A percentile compares a stretch with the other conserved stretches of the same genome.
Evolutionary conservation across 1,139 yeast genomes (phyloP).

Genomic region (Pneumocystis canis): DNA sequence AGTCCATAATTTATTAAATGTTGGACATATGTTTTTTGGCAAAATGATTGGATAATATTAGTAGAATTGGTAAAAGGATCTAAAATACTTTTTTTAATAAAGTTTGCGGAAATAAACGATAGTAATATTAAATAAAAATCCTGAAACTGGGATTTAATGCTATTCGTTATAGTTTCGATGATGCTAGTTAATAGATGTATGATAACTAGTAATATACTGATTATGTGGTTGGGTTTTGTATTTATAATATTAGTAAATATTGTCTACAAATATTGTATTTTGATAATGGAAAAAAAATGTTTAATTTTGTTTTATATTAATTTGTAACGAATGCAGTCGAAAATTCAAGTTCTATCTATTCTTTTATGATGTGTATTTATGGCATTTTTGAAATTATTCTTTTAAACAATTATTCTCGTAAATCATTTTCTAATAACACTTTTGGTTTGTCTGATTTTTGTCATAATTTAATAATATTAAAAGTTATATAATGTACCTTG

Average conservation of each 20-base stretch:
- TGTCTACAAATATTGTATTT: not conserved
- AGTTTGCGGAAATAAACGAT: not conserved
- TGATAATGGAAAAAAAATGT: not conserved
- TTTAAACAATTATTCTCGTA: slow-evolving; percentile 5
- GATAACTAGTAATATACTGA: slow-evolving; percentile 4
- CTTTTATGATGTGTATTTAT: not conserved
- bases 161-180: not conserved
- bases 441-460: slow-evolving; percentile 9
- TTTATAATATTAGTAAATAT: slow-evolving; percentile 2
- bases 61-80: not conserved
- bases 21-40: not conserved
- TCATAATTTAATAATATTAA: slow-evolving; percentile 2
- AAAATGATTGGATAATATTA: not conserved
- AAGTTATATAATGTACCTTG: slow-evolving; percentile 7
- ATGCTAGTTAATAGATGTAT: slow-evolving; percentile 2
- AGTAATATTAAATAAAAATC: not conserved
- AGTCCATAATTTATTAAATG: not conserved
- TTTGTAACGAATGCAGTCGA: not conserved
- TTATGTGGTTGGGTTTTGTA: slow-evolving; percentile 7
- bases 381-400: not conserved
- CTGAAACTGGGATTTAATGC: not conserved
- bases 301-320: not conserved
- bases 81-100: not conserved
- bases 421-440: slow-evolving; percentile 10
- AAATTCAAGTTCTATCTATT: slow-evolving; percentile 6